A percentile compares a stretch with the other conserved stretches of the same genome.
Evolutionary conservation across 1,139 yeast species (phyloP).

Genomic region (Saccharomyces pastorianus): DNA sequence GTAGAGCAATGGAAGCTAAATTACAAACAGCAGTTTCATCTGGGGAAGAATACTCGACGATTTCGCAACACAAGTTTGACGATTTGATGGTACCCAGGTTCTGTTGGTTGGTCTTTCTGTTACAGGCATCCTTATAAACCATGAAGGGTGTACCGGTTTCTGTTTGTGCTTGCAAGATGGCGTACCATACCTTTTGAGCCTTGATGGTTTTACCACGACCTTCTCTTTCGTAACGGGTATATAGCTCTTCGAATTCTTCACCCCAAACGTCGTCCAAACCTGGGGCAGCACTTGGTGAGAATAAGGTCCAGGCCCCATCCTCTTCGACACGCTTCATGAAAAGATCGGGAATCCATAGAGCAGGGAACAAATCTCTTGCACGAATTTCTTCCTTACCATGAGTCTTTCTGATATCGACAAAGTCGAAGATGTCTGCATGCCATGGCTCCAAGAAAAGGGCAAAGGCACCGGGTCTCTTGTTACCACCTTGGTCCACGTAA

Average conservation of each 20-base stretch:
- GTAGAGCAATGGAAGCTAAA: slow-evolving; percentile 78
- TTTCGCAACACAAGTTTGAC: slow-evolving; percentile 83
- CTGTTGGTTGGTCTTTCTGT: slow-evolving; percentile 74
- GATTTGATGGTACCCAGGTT: slow-evolving; percentile 82
- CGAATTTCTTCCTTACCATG: slow-evolving; percentile 89
- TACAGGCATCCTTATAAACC: slow-evolving; percentile 85
- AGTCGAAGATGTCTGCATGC: slow-evolving; percentile 83
- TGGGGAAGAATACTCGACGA: slow-evolving; percentile 79
- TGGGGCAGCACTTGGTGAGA: slow-evolving; percentile 84
- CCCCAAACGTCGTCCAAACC: slow-evolving; percentile 77
- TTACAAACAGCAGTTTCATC: slow-evolving; percentile 90
- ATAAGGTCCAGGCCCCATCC: slow-evolving; percentile 73
- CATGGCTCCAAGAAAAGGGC: slow-evolving; percentile 86
- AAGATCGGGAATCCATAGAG: slow-evolving; percentile 86
- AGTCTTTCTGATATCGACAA: slow-evolving; percentile 75
- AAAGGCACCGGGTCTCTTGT: slow-evolving; percentile 92
- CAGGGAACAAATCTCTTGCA: slow-evolving; percentile 83
- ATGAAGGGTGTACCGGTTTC: slow-evolving; percentile 92
- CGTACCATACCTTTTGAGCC: slow-evolving; percentile 85
- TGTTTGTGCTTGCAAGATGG: slow-evolving; percentile 80
- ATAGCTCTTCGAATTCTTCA: slow-evolving; percentile 65
- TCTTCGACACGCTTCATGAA: slow-evolving; percentile 82
- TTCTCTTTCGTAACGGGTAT: slow-evolving; percentile 62
- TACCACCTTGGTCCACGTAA: slow-evolving; percentile 91
- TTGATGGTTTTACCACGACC: slow-evolving; percentile 66